Base-by-base conservation (phyloP, 768 basidiomycete genomes). In the Phaeotremella skinneri region DNA sequence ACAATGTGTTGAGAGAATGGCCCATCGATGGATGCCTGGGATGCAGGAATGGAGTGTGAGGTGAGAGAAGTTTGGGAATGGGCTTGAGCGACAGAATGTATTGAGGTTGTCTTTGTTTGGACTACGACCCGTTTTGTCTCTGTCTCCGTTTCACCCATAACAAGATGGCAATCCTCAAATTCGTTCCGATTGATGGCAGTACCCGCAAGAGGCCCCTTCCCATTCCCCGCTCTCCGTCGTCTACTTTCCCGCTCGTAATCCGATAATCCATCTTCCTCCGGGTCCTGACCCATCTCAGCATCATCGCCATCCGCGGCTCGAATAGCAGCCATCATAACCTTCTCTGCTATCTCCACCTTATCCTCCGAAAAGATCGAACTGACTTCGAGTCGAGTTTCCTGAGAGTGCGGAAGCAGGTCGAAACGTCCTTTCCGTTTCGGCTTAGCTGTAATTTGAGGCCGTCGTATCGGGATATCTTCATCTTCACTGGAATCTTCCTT, bases 401-500 rank as follows among this genome's bases (percentile, higher is more conserved):
- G 49, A 2, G 54, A 55, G n/a, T 50, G 20, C 48, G 56, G 45
- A 63, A 56, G 27, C 45, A 21, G 45, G 7, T 26, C 7, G n/a
- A 47, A 47, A 9, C n/a, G 7, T 7, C 17, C 17, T n/a, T 47
- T 47, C 45, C 7, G 6, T 21, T 47, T 47, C 45, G 7, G 45
- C 20, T n/a, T 47, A 7, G 11, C 21, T 7, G 5, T 7, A 6
- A 25, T 26, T 17, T 7, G 47, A 20, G 26, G 26, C 2, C 58
- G 62, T 25, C 41, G 49, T 13, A 63, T 42, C 1, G 32, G 31
- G 17, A 59, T 59, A 20, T 56, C 62, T 16, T 59, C 56, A 9
- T 57, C 62, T 16, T 63, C 62, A 39, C 58, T 59, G 25, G 53
- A 52, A 16, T 55, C 49, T n/a, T 62, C 47, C 6, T 37, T 48